These are phyloP conservation scores for Ehretia macrophylla DNA, from an alignment of 257 asterid genomes.

Conservation along the genomic window DNA sequence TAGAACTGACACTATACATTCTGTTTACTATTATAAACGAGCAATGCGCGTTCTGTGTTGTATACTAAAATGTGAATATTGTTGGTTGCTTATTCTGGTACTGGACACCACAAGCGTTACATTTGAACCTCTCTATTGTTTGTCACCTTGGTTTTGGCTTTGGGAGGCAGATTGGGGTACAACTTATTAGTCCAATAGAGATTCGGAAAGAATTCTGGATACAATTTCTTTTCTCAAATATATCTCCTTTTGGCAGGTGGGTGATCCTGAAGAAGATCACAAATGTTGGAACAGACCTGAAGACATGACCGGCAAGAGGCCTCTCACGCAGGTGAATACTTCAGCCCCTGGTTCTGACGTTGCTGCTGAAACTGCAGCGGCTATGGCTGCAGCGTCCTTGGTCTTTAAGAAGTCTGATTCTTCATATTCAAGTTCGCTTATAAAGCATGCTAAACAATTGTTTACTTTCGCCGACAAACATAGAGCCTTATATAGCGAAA, in stretches of 20 bases:
- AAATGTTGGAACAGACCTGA: slow-evolving; percentile 86
- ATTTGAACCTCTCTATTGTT: too few relatives aligned
- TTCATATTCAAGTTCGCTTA: slow-evolving; percentile 49
- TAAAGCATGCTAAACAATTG: slow-evolving; percentile 64
- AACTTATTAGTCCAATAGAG: background rate
- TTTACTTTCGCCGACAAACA: slow-evolving; percentile 66
- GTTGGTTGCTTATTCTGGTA: background rate
- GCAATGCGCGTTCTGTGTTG: too few relatives aligned
- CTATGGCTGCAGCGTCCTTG: slow-evolving; percentile 77
- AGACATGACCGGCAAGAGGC: slow-evolving; percentile 54
- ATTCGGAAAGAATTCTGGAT: background rate
- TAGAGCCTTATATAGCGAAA: slow-evolving; percentile 54
- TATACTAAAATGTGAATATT: too few relatives aligned
- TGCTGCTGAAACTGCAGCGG: slow-evolving; percentile 90
- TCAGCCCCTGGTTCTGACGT: slow-evolving; percentile 75
- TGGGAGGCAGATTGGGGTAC: background rate
- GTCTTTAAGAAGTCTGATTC: slow-evolving; percentile 53
- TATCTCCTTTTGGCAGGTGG: slow-evolving; percentile 53
- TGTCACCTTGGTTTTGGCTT: background rate
- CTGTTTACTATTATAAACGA: too few relatives aligned
- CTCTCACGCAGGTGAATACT: slow-evolving; percentile 56
- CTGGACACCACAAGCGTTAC: background rate
- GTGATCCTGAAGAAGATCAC: slow-evolving; percentile 60
- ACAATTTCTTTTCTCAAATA: slow-evolving; percentile 1
- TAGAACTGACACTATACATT: too few relatives aligned